These are phyloP conservation scores for Wickerhamomyces queroliae DNA, from an alignment of 805 yeast species.

Conservation along the genomic window DNA sequence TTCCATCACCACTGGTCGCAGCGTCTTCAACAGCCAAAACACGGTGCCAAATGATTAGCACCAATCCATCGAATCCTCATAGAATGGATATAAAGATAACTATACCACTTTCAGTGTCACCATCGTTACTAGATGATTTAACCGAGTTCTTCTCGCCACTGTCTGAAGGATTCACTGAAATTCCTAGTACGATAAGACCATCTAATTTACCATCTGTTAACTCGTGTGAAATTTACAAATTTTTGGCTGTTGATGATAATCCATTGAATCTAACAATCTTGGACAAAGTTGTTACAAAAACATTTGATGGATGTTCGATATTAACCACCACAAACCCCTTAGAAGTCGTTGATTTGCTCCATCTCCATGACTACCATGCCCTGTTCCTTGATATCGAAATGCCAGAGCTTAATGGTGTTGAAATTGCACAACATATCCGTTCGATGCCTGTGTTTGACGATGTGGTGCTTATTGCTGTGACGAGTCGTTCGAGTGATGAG, in stretches of 20 bases:
- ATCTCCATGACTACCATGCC: constrained; percentile 22
- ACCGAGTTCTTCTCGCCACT: neutral
- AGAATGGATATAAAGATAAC: neutral
- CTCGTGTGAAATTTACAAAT: neutral
- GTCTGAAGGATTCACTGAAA: too few relatives aligned
- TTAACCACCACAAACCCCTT: neutral
- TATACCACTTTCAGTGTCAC: neutral
- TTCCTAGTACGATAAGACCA: too few relatives aligned
- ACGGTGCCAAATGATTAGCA: too few relatives aligned
- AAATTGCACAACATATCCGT: constrained; percentile 25
- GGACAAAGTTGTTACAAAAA: neutral
- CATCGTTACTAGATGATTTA: neutral
- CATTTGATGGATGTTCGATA: neutral
- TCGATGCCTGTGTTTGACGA: constrained; percentile 6
- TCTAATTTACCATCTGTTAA: too few relatives aligned
- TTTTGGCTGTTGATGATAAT: constrained; percentile 1
- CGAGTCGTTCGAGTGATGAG: constrained; percentile 26
- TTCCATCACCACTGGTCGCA: too few relatives aligned
- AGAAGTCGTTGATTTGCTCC: neutral
- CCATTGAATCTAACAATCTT: neutral
- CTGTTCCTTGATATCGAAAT: constrained; percentile 39
- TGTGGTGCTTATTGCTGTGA: constrained; percentile 34
- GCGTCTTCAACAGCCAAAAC: too few relatives aligned
- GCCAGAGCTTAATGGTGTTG: constrained; percentile 36
- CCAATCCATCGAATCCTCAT: neutral